A percentile compares a stretch with the other conserved stretches of the same genome.
Conservation (phyloP, 2,329 filamentous ascomycete species). For the Aspergillus felis region DNA sequence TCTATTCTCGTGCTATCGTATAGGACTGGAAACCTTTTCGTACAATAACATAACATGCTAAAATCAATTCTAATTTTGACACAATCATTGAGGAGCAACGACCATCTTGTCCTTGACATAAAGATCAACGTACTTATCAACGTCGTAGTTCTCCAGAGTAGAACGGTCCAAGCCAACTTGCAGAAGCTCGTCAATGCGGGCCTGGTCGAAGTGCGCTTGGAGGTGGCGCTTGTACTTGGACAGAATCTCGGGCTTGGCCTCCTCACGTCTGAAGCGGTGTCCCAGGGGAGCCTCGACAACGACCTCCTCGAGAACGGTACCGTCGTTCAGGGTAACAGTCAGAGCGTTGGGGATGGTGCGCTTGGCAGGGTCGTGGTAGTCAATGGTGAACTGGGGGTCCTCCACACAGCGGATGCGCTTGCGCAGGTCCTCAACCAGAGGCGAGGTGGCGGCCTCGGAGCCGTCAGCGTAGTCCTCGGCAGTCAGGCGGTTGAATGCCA, state of each 20-base stretch:
- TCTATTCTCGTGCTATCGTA: slow-evolving; percentile 1
- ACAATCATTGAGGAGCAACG: slow-evolving; percentile 12
- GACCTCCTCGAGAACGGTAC: slow-evolving; percentile 84
- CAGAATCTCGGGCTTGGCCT: slow-evolving; percentile 96
- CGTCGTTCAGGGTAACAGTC: slow-evolving; percentile 91
- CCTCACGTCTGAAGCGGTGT: slow-evolving; percentile 83
- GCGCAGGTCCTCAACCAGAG: slow-evolving; percentile 84
- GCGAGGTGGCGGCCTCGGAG: slow-evolving; percentile 83
- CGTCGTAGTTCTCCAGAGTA: slow-evolving; percentile 72
- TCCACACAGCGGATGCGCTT: slow-evolving; percentile 95
- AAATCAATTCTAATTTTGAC: slow-evolving; percentile 5
- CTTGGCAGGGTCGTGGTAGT: slow-evolving; percentile 92
- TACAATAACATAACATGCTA: slow-evolving; percentile 1
- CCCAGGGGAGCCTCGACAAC: slow-evolving; percentile 92
- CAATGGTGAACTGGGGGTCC: slow-evolving; percentile 87
- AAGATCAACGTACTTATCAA: slow-evolving; percentile 92
- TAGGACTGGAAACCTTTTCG: slow-evolving; percentile 1
- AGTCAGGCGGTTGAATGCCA: slow-evolving; percentile 88
- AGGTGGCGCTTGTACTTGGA: slow-evolving; percentile 94
- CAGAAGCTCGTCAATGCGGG: slow-evolving; percentile 76
- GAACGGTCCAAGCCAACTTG: slow-evolving; percentile 71
- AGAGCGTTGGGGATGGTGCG: slow-evolving; percentile 97
- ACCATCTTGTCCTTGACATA: slow-evolving; percentile 58
- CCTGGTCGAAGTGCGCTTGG: slow-evolving; percentile 72
- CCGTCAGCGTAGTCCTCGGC: slow-evolving; percentile 92